These are phyloP conservation scores for Penicillium canescens DNA, from an alignment of 495 filamentous ascomycete species.

Conservation along the genomic window DNA sequence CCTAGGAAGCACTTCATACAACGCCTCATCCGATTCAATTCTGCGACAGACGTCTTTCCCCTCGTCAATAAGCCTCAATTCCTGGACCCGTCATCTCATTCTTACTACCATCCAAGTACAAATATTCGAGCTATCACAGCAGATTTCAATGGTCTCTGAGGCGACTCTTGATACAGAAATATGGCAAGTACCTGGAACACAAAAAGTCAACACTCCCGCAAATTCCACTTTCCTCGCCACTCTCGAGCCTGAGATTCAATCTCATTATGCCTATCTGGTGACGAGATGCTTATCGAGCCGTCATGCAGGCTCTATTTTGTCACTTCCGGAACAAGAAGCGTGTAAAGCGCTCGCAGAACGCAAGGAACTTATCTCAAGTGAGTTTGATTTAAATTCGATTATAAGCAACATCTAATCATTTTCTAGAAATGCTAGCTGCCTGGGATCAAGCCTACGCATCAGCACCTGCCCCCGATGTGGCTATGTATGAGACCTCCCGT, in stretches of 20 bases:
- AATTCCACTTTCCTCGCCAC: too few relatives aligned
- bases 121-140: slow-evolving; percentile 6
- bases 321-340: background rate
- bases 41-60: background rate
- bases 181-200: background rate
- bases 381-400: background rate
- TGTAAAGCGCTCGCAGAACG: background rate
- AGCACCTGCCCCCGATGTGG: background rate
- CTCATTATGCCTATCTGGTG: background rate
- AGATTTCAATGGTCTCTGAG: slow-evolving; percentile 4
- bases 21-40: background rate
- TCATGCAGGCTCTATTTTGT: background rate
- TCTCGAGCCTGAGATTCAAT: background rate
- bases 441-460: slow-evolving; percentile 6
- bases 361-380: background rate
- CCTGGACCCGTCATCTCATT: slow-evolving; percentile 10
- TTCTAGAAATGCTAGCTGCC: background rate
- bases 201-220: background rate
- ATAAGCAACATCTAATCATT: background rate
- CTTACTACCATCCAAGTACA: slow-evolving; percentile 6
- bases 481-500: background rate
- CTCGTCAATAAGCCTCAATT: slow-evolving; percentile 2
- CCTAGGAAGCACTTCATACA: background rate
- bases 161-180: background rate
- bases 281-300: slow-evolving; percentile 4